Base-by-base conservation (phyloP, 2,329 filamentous ascomycete species). In the Fusarium phyllophilum region DNA sequence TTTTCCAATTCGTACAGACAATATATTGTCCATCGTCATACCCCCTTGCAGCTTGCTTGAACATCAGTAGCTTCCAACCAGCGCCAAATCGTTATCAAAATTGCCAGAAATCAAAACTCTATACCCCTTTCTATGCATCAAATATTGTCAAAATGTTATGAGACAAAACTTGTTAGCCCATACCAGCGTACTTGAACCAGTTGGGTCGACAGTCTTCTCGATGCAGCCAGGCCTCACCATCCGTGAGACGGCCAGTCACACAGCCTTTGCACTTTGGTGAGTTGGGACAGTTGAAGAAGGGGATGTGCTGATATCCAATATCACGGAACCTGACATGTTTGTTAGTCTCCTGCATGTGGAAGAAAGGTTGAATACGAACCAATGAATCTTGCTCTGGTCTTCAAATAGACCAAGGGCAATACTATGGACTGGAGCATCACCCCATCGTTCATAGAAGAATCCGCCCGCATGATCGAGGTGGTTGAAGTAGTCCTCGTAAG, bases 371-470 rank as follows among this genome's bases (percentile, higher is more conserved):
- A 29, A 55, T 13, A 85, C 92, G 71, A 84, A 97, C 95, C 95
- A 98, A 83, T 98, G 96, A 70, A 99, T 94, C 82, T 94, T 95
- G 83, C 88, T 93, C 79, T 91, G 89, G 81, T 99, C 96, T 79
- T 97, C 96, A 81, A 99, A 98, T 33, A 99, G 83, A 36, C 94
- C 96, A 46, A 99, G 84, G 1, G 94, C 96, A 78, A 99, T 95
- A 75, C 94, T 97, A 83, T 99, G 96, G 11, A 99, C 96, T 0
- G 96, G 96, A 5, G 96, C 96, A 86, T 99, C 96, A 15, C 96
- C 96, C 96, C 96, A 99, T 77, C 96, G 89, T 85, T 99, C 96
- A 81, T 99, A 99, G 83, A 97, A 99, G 89, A 99, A 99, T 31
- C 96, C 96, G 42, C 96, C 96, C 0, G 95, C 94, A 26, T 93